Evolutionary conservation across 257 asterid species (phyloP).

Genomic region (Voacanga thouarsii): DNA sequence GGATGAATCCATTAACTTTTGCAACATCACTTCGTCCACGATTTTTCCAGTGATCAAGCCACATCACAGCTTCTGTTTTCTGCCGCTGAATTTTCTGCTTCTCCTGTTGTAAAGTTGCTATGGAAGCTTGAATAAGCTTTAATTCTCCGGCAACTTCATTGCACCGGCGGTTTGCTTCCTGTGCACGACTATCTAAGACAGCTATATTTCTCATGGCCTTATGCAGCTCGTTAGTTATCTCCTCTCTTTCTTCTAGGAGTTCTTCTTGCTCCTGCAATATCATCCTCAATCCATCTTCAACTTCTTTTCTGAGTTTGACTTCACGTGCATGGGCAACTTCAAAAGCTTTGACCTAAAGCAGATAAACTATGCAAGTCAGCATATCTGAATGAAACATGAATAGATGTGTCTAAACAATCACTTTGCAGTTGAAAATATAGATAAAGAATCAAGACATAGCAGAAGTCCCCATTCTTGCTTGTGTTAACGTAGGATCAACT

Average conservation of each 20-base stretch:
- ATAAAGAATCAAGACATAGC: background rate
- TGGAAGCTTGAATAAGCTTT: slow-evolving; percentile 53
- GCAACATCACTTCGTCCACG: slow-evolving; percentile 25
- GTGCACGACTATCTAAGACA: slow-evolving; percentile 55
- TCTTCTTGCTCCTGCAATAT: slow-evolving; percentile 47
- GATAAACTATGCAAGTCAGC: slow-evolving; percentile 4
- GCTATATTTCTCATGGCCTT: slow-evolving; percentile 53
- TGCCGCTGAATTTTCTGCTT: slow-evolving; percentile 53
- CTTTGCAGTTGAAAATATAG: background rate
- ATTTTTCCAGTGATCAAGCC: slow-evolving; percentile 63
- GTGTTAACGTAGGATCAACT: background rate
- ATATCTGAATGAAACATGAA: background rate
- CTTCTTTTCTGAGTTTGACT: slow-evolving; percentile 47
- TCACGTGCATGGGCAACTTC: slow-evolving; percentile 55
- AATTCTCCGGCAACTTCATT: slow-evolving; percentile 59
- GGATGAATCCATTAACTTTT: slow-evolving; percentile 13
- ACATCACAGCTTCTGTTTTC: slow-evolving; percentile 52
- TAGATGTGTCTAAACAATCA: background rate
- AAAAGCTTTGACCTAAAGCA: slow-evolving; percentile 48
- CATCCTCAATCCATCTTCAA: slow-evolving; percentile 45
- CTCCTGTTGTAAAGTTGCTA: slow-evolving; percentile 48
- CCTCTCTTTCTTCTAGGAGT: slow-evolving; percentile 45
- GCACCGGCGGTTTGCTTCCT: slow-evolving; percentile 51
- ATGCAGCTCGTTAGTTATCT: slow-evolving; percentile 41
- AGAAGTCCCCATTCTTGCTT: background rate